phyloP scores from a whole-genome alignment of 495 filamentous ascomycete species.

The Aspergillus steynii region DNA sequence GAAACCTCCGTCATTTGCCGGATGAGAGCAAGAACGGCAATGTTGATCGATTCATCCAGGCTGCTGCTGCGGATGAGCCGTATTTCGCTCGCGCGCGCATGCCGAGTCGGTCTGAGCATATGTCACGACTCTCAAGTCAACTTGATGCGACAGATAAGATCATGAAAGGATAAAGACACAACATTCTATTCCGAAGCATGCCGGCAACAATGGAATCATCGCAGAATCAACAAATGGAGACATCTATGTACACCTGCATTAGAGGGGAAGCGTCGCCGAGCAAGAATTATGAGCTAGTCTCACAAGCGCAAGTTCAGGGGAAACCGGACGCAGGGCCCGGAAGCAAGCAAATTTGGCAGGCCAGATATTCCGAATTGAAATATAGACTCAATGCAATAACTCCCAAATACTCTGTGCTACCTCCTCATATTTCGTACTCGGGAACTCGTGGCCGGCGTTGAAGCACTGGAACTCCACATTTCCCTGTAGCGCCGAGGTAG shows the following conservation, averaged over 20 bases:
- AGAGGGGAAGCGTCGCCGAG: not conserved
- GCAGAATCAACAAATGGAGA: not conserved
- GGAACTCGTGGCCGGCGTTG: conserved; percentile 59
- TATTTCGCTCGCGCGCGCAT: conserved; percentile 41
- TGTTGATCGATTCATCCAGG: conserved; percentile 35
- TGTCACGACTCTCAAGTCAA: conserved; percentile 35
- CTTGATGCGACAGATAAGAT: conserved; percentile 38
- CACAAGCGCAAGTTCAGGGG: not conserved
- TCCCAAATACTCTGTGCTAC: conserved; percentile 48
- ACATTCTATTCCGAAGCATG: not conserved
- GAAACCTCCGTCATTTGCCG: conserved; percentile 35
- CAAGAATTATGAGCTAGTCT: not conserved
- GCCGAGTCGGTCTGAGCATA: conserved; percentile 35
- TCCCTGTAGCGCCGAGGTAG: conserved; percentile 47
- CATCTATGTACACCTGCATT: conserved; percentile 35
- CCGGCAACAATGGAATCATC: conserved; percentile 2
- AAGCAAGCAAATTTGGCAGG: conserved; percentile 2
- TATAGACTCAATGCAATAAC: conserved; percentile 31
- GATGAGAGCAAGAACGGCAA: conserved; percentile 25
- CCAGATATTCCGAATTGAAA: conserved; percentile 9
- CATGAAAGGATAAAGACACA: conserved; percentile 25
- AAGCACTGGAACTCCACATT: conserved; percentile 49
- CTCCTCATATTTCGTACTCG: conserved; percentile 54
- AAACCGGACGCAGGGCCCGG: conserved; percentile 9
- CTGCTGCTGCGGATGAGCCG: conserved; percentile 37